These are phyloP conservation scores for Hepatocystis sp. DNA, from an alignment of 169 alveolate species.

Conservation along the genomic window DNA sequence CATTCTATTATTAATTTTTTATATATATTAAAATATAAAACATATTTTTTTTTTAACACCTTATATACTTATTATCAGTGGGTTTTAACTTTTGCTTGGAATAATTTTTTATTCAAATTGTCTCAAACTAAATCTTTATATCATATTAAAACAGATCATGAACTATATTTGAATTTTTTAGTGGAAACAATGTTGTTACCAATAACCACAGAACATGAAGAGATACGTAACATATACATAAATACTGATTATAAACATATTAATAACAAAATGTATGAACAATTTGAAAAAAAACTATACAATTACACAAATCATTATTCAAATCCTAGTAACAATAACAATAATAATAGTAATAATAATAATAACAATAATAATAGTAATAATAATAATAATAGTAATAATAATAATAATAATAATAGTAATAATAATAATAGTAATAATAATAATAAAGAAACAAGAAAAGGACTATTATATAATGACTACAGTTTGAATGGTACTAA, in stretches of 20 bases:
- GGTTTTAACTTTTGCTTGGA: conserved; percentile 65
- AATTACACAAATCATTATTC: too few relatives aligned
- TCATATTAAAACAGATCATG: conserved; percentile 62
- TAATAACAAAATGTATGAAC: conserved; percentile 11
- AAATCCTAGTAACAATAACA: too few relatives aligned
- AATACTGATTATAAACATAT: conserved; percentile 40
- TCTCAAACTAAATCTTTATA: conserved; percentile 44
- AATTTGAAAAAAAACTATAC: conserved; percentile 40
- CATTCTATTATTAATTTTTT: conserved; percentile 27
- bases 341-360: too few relatives aligned
- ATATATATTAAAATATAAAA: conserved; percentile 47
- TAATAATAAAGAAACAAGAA: not conserved
- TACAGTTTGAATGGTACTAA: too few relatives aligned
- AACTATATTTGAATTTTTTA: conserved; percentile 51
- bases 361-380: too few relatives aligned
- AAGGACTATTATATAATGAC: too few relatives aligned
- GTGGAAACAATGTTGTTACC: conserved; percentile 64
- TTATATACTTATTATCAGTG: conserved; percentile 67
- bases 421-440: not conserved
- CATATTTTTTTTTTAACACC: conserved; percentile 55
- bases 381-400: too few relatives aligned
- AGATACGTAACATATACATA: conserved; percentile 45
- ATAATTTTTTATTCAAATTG: conserved; percentile 18
- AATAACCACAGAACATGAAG: conserved; percentile 49
- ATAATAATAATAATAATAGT: too few relatives aligned